Evolutionary conservation across 1,284 basidiomycete species (phyloP), one percentile per base, ranked within the genome.

Genomic region (Tylopilus microsporus): DNA sequence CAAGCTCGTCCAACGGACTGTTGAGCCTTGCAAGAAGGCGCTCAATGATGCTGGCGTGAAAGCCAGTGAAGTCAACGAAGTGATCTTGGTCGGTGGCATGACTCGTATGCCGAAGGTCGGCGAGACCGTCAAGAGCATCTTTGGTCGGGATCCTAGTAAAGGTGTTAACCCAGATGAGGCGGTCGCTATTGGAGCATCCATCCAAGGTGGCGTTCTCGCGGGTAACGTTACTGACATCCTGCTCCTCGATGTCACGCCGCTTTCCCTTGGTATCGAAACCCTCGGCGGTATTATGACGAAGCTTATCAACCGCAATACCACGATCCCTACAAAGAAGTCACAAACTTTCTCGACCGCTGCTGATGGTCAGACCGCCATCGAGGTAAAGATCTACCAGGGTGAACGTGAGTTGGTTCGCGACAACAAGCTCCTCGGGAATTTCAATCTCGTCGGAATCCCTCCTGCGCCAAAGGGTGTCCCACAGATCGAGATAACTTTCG

Each of bases 341-440:
- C 95, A 98, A 75, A 90, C 91, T 57, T 99, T 98, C 84, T 98
- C 96, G 21, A 99, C 97, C 25, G 96, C 96, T 51, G 96, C 93
- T 60, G 93, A 97, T 67, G 88, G 93, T 63, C 97, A 96, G 79
- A 96, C 89, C 41, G 93, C 94, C 43, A 96, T 98, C 63, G 92
- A 96, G 76, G 93, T 98, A 76, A 96, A 97, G 85, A 92, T 98
- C 68, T 98, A 86, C 82, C 94, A 98, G 79, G 96, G 96, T 72
- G 97, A 98, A 81, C 94, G 96, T 82, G 94, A 98, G 76, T 86
- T 98, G 66, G 92, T 94, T 57, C 82, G 91, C 56, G 95, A 99
- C 81, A 98, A 99, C 89, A 98, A 98, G 80, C 78, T 98, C n/a
- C 89, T 99, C 65, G 97, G 96, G 65, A 97, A 98, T 82, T 99